Evolutionary conservation across 306 rosid genomes (phyloP).

Genomic region (Mimosa pudica): DNA sequence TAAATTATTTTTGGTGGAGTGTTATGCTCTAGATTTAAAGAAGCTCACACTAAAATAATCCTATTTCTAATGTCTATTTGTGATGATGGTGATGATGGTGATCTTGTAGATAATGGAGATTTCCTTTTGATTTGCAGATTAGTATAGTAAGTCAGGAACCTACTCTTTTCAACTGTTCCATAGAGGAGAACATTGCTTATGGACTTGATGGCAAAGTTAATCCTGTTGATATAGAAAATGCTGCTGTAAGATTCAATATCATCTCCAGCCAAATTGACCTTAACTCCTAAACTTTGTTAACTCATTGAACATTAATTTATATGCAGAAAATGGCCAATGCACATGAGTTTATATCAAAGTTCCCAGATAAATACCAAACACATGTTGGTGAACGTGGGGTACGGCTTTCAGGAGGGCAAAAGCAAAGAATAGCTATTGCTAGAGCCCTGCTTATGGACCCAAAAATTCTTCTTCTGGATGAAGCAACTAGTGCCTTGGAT

Average conservation of each 20-base stretch:
- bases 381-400: slow-evolving; percentile 69
- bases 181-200: slow-evolving; percentile 83
- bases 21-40: slow-evolving; percentile 22
- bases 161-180: slow-evolving; percentile 72
- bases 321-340: slow-evolving; percentile 84
- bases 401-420: slow-evolving; percentile 82
- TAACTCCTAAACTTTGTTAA: slow-evolving; percentile 16
- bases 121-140: slow-evolving; percentile 50
- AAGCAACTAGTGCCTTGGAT: slow-evolving; percentile 83
- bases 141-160: slow-evolving; percentile 90
- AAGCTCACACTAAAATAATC: slow-evolving; percentile 12
- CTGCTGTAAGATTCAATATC: slow-evolving; percentile 55
- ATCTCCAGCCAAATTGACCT: slow-evolving; percentile 1
- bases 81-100: slow-evolving; percentile 12
- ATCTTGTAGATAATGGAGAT: slow-evolving; percentile 21
- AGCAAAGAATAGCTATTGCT: slow-evolving; percentile 76
- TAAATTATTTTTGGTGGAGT: slow-evolving; percentile 16
- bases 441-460: slow-evolving; percentile 76
- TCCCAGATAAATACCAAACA: slow-evolving; percentile 68
- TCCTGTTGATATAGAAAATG: slow-evolving; percentile 55
- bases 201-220: slow-evolving; percentile 69
- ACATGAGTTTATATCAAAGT: slow-evolving; percentile 60
- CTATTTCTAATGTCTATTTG: slow-evolving; percentile 15
- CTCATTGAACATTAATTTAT: slow-evolving; percentile 28
- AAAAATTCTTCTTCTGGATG: slow-evolving; percentile 62